A percentile compares a stretch with the other conserved stretches of the same genome.
phyloP scores from a whole-genome alignment of 768 basidiomycete species.

The Lentinula raphanica region DNA sequence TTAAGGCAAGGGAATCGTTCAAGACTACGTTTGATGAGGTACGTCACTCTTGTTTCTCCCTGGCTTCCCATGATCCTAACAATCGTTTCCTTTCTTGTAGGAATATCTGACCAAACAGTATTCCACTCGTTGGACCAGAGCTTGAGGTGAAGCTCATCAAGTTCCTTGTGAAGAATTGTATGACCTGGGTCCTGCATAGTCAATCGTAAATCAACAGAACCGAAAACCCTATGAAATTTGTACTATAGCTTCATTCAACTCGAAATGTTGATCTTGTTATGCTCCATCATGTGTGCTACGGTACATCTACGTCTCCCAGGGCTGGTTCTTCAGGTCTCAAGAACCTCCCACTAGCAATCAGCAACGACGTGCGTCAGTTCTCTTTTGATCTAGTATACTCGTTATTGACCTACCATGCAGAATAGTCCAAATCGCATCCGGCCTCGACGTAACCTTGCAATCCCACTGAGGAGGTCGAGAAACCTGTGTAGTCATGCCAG shows the following conservation, averaged over 20 bases:
- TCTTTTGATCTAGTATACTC: too few species aligned
- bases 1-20: slow-evolving; percentile 16
- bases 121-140: background rate
- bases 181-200: too few species aligned
- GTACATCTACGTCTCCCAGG: too few species aligned
- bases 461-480: too few species aligned
- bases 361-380: too few species aligned
- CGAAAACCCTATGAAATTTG: background rate
- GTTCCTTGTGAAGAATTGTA: background rate
- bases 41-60: background rate
- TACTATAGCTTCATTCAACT: background rate
- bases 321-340: too few species aligned
- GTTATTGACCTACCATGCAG: too few species aligned
- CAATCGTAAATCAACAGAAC: background rate
- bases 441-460: too few species aligned
- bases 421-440: too few species aligned
- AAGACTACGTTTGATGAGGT: slow-evolving; percentile 7
- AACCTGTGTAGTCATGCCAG: too few species aligned
- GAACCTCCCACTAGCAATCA: too few species aligned
- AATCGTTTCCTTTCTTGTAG: background rate
- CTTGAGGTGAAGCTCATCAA: background rate
- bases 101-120: background rate
- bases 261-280: background rate
- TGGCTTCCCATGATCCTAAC: background rate
- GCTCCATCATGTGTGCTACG: too few species aligned